phyloP scores from a whole-genome alignment of 2,329 filamentous ascomycete genomes.

The Emmonsia crescens region DNA sequence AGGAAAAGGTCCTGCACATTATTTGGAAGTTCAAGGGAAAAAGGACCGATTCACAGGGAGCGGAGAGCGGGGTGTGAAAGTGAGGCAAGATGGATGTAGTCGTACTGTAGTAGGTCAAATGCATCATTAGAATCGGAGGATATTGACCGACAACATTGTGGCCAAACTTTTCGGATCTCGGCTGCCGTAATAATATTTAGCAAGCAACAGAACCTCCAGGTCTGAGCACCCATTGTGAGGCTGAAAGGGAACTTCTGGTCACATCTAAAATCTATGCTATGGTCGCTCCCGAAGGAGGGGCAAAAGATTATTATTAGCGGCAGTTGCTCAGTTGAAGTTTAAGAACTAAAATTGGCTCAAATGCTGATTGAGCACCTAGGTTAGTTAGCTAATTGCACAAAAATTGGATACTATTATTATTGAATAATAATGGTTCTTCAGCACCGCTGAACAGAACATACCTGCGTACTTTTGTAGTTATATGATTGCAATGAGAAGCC shows the following conservation, averaged over 20 bases:
- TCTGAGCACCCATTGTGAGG: background rate
- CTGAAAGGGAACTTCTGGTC: background rate
- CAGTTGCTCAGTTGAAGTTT: background rate
- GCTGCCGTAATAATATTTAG: too few relatives aligned
- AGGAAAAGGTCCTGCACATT: background rate
- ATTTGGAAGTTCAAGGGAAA: background rate
- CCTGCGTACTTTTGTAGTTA: background rate
- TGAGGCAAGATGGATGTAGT: background rate
- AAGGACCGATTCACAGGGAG: background rate
- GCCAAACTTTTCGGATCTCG: too few relatives aligned
- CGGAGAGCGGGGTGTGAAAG: background rate
- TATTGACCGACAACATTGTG: background rate
- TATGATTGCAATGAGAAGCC: background rate
- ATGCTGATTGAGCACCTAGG: background rate
- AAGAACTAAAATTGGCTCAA: background rate
- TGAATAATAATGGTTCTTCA: background rate
- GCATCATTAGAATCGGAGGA: background rate
- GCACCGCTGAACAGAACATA: background rate
- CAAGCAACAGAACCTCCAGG: background rate
- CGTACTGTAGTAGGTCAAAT: too few relatives aligned
- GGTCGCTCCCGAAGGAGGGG: background rate
- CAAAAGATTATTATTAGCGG: background rate
- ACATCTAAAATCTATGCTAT: too few relatives aligned
- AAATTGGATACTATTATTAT: too few relatives aligned
- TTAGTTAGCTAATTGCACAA: background rate